Percentiles rank a stretch among this genome's conserved stretches.
phyloP scores from a whole-genome alignment of 495 filamentous ascomycete genomes.

The Penicillium maclennaniae region DNA sequence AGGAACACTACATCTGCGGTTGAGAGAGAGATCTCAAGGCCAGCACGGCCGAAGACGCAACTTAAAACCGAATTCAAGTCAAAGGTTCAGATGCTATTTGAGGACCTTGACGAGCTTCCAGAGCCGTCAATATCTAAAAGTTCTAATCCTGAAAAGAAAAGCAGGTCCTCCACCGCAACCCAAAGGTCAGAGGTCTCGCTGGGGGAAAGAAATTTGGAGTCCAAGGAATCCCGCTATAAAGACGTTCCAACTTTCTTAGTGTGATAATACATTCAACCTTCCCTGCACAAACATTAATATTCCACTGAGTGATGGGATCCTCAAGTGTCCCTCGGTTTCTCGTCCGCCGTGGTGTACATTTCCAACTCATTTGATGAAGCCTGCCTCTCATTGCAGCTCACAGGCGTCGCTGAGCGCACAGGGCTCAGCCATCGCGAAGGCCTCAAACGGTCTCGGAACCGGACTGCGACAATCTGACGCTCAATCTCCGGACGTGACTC shows the following conservation, averaged over 20 bases:
- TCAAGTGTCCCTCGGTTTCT: neutral
- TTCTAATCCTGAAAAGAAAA: constrained; percentile 17
- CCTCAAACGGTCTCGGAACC: constrained; percentile 22
- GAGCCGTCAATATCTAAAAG: constrained; percentile 24
- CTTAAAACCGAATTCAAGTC: constrained; percentile 20
- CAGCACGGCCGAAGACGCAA: constrained; percentile 10
- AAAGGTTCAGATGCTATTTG: constrained; percentile 36
- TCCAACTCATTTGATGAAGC: neutral
- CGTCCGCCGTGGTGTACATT: neutral
- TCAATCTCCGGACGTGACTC: constrained; percentile 33
- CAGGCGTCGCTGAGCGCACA: neutral
- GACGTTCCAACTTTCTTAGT: constrained; percentile 48
- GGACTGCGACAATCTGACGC: constrained; percentile 24
- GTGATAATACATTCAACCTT: constrained; percentile 21
- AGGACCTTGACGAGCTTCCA: constrained; percentile 43
- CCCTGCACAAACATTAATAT: neutral
- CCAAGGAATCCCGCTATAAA: constrained; percentile 36
- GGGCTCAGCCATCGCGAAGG: constrained; percentile 11
- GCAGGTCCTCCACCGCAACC: constrained; percentile 9
- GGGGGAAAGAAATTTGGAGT: constrained; percentile 19
- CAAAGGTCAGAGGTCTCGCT: constrained; percentile 6
- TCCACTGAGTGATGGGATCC: neutral
- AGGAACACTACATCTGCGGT: neutral
- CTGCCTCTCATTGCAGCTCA: constrained; percentile 2
- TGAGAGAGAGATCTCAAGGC: constrained; percentile 1